Base-by-base conservation (phyloP, 208 protist genomes). In the Kentomonas sorsogonicus region DNA sequence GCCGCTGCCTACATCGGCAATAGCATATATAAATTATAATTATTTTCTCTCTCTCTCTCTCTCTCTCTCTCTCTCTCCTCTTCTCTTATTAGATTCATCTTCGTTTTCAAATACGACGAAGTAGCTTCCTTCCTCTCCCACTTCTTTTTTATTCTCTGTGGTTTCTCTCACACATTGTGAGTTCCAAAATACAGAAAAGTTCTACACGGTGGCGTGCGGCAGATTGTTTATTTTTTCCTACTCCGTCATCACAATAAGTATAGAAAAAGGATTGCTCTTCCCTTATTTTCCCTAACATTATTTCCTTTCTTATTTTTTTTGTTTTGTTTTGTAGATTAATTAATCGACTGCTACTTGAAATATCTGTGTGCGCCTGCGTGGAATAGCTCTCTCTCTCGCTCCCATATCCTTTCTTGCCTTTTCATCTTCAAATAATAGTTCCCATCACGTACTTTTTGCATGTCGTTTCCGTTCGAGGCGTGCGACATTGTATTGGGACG, bases 401-500 rank as follows among this genome's bases (percentile, higher is more conserved):
- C 25, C 13, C 7, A 26, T 33, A 36, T 26, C 31, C 3, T 43
- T 31, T 26, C 5, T 43, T 1, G 27, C 33, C 0, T 15, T 66
- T 18, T 36, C n/a, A 26, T 44, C 31, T 47, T 56, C 22, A 3
- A 39, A 38, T n/a, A 59, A 3, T 46, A 48, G 4, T 10, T 53
- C n/a, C 26, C 20, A 4, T 10, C 22, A 51, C 16, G 3, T 20
- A 11, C 16, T 33, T n/a, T n/a, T 31, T 1, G 26, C 18, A 60
- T 23, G 5, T 44, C 27, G 16, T 91, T 91, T 69, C 74, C 74
- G 1, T 91, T 66, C 54, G 84, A 86, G 10, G 38, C 77, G 9
- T 80, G 75, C 40, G 84, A 88, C 43, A 47, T 89, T 15, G 64
- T 82, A 39, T 46, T 91, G 3, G 84, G 84, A 9, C 77, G 66